Evolutionary conservation across 2,329 filamentous ascomycete genomes (phyloP), one percentile per base, ranked within the genome.

Genomic region (Colletotrichum sp.): DNA sequence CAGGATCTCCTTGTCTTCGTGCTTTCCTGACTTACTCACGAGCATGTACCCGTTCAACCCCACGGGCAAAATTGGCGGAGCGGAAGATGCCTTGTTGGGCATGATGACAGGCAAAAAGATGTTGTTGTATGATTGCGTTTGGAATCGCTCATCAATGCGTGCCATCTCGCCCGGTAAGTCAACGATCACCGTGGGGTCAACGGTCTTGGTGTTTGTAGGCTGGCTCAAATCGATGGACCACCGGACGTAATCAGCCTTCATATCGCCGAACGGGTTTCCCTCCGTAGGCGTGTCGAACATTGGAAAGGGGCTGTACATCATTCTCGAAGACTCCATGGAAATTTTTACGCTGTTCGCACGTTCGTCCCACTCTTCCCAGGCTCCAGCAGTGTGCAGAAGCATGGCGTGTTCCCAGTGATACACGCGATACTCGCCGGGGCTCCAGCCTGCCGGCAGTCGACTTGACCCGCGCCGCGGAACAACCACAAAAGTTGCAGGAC

Each of bases 121-220:
- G 57, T 82, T 80, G 24, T 84, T 80, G 77, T 88, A 86, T 2
- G 80, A 76, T 28, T 82, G 81, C 1, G 84, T 85, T 36, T 85
- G 80, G 52, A 85, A 82, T 13, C 86, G 83, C 71, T 88, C 86
- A 69, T 88, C 86, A 32, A 88, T 83, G 28, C 86, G 83, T 1
- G 85, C 84, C 78, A 88, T 87, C 67, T 87, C 86, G 58, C 82
- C 82, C 15, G 85, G 85, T 58, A 83, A 81, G 64, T 86, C 83
- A 60, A 85, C 80, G n/a, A 84, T 70, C 1, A 84, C 78, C 3
- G 71, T 18, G 3, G 84, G 83, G 30, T 82, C 82, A 1, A 79
- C 60, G 0, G 83, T 80, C 8, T 78, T 79, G 2, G 77, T 71
- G 43, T 76, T 78, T 15, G 60, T 81, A 10, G 79, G 81, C 38